Conservation (phyloP, 257 asterid genomes). For the Fraxinus americana region DNA sequence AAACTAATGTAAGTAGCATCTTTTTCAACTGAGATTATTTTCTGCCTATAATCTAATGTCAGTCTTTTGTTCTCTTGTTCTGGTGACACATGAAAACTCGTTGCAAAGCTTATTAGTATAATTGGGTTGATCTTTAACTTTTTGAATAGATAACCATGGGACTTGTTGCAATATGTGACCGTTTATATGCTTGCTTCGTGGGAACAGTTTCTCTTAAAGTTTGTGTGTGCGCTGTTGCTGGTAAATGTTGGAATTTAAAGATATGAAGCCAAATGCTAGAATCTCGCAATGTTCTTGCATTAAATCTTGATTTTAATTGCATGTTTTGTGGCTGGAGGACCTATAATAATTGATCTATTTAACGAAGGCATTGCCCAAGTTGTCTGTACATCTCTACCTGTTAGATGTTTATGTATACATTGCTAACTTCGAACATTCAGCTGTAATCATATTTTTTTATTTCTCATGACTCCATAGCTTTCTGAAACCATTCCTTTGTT, state of each 20-base stretch:
- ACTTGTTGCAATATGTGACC: not conserved
- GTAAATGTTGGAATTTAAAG: not conserved
- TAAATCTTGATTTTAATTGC: not conserved
- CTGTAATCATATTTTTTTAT: not conserved
- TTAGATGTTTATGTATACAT: not conserved
- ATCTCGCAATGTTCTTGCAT: not conserved
- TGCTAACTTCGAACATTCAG: not conserved
- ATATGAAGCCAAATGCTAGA: not conserved
- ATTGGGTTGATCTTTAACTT: not conserved
- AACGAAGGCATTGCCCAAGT: not conserved
- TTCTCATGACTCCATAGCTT: not conserved
- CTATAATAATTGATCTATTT: not conserved
- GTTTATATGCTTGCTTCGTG: not conserved
- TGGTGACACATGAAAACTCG: not conserved
- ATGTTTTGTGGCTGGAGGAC: not conserved
- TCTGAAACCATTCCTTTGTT: not conserved
- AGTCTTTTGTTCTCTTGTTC: not conserved
- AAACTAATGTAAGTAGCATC: not conserved
- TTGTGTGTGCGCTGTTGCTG: not conserved
- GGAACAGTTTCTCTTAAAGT: not conserved
- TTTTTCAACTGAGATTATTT: not conserved
- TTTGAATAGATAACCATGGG: not conserved
- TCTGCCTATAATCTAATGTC: not conserved
- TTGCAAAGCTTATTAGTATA: not conserved
- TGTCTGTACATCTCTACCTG: not conserved